These are phyloP conservation scores for Suhomyces wounanorum DNA, from an alignment of 1,139 yeast genomes.

Conservation along the genomic window DNA sequence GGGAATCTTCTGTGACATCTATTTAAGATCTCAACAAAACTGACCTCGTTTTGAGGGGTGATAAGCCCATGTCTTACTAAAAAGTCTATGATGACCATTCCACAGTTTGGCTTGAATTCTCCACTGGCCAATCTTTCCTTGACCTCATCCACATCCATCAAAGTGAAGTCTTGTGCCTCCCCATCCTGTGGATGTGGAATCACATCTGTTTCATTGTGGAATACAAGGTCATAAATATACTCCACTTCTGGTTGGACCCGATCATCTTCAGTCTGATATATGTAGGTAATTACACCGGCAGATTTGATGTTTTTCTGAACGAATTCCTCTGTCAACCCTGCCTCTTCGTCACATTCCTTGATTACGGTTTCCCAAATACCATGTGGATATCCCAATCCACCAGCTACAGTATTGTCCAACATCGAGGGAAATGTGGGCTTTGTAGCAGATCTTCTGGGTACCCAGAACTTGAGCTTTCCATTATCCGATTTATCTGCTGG, in stretches of 20 bases:
- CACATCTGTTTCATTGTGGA: conserved; percentile 48
- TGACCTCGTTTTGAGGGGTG: conserved; percentile 60
- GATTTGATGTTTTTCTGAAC: conserved; percentile 47
- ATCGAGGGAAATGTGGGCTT: conserved; percentile 89
- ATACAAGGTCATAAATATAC: conserved; percentile 68
- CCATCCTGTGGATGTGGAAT: conserved; percentile 79
- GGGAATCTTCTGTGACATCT: conserved; percentile 71
- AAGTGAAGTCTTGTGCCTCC: conserved; percentile 73
- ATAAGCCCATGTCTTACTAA: conserved; percentile 77
- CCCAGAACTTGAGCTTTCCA: conserved; percentile 67
- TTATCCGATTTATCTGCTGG: conserved; percentile 37
- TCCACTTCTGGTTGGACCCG: conserved; percentile 88
- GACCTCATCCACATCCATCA: conserved; percentile 64
- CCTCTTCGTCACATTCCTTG: conserved; percentile 91
- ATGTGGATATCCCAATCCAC: conserved; percentile 85
- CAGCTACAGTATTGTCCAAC: conserved; percentile 94
- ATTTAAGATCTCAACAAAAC: conserved; percentile 56
- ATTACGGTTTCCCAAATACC: conserved; percentile 75
- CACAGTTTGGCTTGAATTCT: conserved; percentile 90
- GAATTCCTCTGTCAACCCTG: conserved; percentile 63
- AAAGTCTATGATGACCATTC: conserved; percentile 76
- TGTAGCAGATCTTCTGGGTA: conserved; percentile 73
- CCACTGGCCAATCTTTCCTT: conserved; percentile 46
- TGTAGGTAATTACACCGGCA: conserved; percentile 72
- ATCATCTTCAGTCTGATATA: conserved; percentile 52